A percentile compares a stretch with the other conserved stretches of the same genome.
Conservation (phyloP, 345 rosid genomes). For the Eucalyptus tenuipes region DNA sequence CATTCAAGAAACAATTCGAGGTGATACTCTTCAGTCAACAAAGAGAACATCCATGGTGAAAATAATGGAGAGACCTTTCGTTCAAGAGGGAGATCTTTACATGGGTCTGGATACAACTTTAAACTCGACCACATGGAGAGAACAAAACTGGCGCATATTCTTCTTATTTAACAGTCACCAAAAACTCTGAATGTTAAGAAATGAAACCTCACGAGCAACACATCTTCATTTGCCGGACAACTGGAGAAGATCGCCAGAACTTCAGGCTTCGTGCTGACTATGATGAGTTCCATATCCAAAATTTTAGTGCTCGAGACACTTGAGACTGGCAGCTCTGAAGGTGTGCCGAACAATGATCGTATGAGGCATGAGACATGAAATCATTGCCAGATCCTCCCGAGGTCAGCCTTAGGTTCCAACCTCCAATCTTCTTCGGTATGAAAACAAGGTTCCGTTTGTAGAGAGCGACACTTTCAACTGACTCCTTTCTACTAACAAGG, state of each 20-base stretch:
- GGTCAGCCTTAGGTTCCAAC: background rate
- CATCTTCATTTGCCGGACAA: fast-evolving
- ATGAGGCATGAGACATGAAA: background rate
- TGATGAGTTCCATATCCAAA: background rate
- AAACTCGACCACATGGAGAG: background rate
- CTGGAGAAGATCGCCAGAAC: background rate
- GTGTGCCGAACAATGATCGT: background rate
- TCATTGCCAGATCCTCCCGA: background rate
- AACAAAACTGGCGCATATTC: background rate
- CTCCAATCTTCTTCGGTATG: background rate
- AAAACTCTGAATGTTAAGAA: background rate
- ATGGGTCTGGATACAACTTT: background rate
- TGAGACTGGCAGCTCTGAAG: background rate
- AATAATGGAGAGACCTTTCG: background rate
- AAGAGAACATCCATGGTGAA: background rate
- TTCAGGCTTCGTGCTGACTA: background rate
- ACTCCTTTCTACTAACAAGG: background rate
- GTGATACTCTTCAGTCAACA: background rate
- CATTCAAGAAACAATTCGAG: background rate
- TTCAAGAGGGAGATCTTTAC: background rate
- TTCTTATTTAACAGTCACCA: background rate
- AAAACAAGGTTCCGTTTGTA: fast-evolving
- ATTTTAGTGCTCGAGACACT: background rate
- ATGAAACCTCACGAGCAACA: background rate
- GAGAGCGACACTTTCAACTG: background rate